Evolutionary conservation across 352 stramenopile genomes (phyloP), one percentile per base, ranked within the genome.

Genomic region (Aphanomyces euteiches): DNA sequence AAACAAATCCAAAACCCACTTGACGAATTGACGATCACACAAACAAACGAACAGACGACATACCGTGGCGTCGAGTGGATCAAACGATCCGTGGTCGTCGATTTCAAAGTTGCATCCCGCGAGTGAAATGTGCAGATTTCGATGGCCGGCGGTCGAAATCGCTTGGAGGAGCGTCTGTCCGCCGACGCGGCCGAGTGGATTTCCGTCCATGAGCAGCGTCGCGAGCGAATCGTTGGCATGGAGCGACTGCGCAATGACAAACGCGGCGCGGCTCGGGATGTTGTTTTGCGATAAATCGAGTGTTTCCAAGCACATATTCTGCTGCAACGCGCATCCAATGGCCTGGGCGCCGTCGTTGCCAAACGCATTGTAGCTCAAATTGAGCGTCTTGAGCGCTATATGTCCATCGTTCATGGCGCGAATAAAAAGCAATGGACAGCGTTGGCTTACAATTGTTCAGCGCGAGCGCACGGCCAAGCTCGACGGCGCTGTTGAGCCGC

Each of bases 61-160:
- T 53, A 66, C 59, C 7, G 84, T 90, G 17, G 79, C 78, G 48
- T 92, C 80, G 63, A 75, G 75, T 12, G 84, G 84, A 43, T 92
- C 82, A 61, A 92, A 92, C 2, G 72, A 76, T 56, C 83, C 78
- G 2, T 79, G 73, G 17, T 86, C 81, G 5, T 77, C 76, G n/a
- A 87, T 48, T 39, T 90, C 83, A 74, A 92, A 92, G 69, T 90
- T 92, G 67, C 84, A 92, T 28, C 79, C 77, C 54, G 90, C 82
- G 65, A 92, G 79, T 1, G 76, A 83, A 5, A 92, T 74, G 0
- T 74, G 64, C 4, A 92, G 67, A 50, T 84, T 79, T 8, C 76
- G 78, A 13, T 89, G 80, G 37, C 75, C 77, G 39, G 81, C 87
- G 3, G 74, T 76, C 0, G 81, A 83, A 39, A 88, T 82, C 15